Conservation (phyloP, 108 stramenopile genomes). For the Cylindrotheca fusiformis region DNA sequence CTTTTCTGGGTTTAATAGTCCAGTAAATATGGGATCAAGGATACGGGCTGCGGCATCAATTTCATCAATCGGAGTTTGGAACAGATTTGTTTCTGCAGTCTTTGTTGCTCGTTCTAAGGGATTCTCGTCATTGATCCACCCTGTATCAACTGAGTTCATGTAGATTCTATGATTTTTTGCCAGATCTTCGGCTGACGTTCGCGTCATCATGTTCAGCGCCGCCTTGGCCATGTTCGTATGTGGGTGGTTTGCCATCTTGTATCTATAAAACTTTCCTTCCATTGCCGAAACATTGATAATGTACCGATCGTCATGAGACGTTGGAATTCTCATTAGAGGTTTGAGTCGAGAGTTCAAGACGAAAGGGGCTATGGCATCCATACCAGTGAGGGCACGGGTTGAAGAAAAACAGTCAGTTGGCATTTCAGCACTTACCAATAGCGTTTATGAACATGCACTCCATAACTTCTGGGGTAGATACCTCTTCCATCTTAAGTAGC, state of each 20-base stretch:
- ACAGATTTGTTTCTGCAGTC: constrained; percentile 72
- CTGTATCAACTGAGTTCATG: constrained; percentile 93
- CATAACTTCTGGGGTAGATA: constrained; percentile 86
- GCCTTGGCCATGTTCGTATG: constrained; percentile 95
- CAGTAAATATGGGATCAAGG: constrained; percentile 79
- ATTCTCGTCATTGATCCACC: constrained; percentile 94
- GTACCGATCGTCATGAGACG: constrained; percentile 44
- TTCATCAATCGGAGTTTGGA: constrained; percentile 94
- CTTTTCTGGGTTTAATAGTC: constrained; percentile 30
- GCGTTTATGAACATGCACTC: constrained; percentile 92
- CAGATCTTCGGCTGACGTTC: constrained; percentile 83
- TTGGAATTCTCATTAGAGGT: constrained; percentile 67
- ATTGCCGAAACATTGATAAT: constrained; percentile 92
- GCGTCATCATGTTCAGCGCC: constrained; percentile 91
- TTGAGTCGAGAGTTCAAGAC: constrained; percentile 84
- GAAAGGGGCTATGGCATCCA: constrained; percentile 88
- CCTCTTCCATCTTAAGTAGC: constrained; percentile 87
- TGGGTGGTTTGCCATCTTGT: constrained; percentile 90
- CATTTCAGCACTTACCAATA: neutral
- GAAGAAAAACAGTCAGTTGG: too few species aligned
- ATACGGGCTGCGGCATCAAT: constrained; percentile 89
- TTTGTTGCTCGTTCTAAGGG: constrained; percentile 78
- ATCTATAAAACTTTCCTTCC: constrained; percentile 94
- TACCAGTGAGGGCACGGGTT: too few species aligned
- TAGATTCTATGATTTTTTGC: constrained; percentile 70